phyloP scores from a whole-genome alignment of 257 asterid genomes.

The Plantago major region DNA sequence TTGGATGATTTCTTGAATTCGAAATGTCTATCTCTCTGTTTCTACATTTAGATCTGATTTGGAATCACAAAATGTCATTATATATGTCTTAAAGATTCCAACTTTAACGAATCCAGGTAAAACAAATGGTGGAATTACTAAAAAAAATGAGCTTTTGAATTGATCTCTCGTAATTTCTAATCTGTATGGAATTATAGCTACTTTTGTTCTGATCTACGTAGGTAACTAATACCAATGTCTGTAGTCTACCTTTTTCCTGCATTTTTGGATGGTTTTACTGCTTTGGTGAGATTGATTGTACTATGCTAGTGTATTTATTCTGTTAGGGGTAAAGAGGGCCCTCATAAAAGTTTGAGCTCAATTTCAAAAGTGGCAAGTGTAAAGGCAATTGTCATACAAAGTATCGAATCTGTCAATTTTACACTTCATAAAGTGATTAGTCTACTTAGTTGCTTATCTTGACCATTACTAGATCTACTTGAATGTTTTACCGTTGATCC shows the following conservation, averaged over 20 bases:
- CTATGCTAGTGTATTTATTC: slow-evolving; percentile 17
- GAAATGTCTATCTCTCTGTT: slow-evolving; percentile 1
- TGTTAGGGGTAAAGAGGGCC: slow-evolving; percentile 41
- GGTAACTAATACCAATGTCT: too few relatives aligned
- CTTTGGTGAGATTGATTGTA: slow-evolving; percentile 40
- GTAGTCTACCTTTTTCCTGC: not conserved
- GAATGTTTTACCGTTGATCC: slow-evolving; percentile 14
- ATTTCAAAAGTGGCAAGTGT: slow-evolving; percentile 30
- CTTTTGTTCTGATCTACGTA: too few relatives aligned
- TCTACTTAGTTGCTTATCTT: slow-evolving; percentile 23
- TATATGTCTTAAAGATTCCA: slow-evolving; percentile 3
- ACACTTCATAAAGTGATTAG: slow-evolving; percentile 21
- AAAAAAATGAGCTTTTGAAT: not conserved
- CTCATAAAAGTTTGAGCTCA: slow-evolving; percentile 36
- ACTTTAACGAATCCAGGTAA: not conserved
- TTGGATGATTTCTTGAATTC: not conserved
- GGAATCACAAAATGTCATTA: not conserved
- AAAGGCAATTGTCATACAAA: slow-evolving; percentile 24
- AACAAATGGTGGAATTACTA: too few relatives aligned
- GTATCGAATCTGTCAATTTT: slow-evolving; percentile 28
- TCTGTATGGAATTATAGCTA: slow-evolving; percentile 13
- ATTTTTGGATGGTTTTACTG: slow-evolving; percentile 3
- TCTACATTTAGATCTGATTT: slow-evolving; percentile 29
- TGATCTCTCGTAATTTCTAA: slow-evolving; percentile 12
- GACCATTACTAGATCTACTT: slow-evolving; percentile 37